Evolutionary conservation across 345 rosid species (phyloP).

Genomic region (Leavenworthia alabamica): DNA sequence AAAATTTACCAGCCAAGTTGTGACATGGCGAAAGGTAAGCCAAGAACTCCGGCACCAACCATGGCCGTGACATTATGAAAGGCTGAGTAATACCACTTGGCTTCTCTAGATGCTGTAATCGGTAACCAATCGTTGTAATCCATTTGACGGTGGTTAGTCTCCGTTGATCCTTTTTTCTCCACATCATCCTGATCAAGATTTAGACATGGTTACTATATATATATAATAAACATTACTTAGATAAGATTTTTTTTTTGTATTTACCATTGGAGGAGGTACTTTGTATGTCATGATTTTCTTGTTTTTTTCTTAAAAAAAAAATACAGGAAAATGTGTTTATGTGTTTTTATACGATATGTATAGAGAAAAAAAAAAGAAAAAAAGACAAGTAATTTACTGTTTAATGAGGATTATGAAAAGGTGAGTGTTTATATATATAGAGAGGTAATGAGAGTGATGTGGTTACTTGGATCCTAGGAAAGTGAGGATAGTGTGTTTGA

Average conservation of each 20-base stretch:
- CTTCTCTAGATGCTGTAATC: constrained; percentile 56
- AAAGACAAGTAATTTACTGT: not conserved
- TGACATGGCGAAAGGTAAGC: constrained; percentile 82
- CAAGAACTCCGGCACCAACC: too few species aligned
- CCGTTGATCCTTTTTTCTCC: constrained; percentile 18
- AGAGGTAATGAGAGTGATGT: not conserved
- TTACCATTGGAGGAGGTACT: constrained; percentile 4
- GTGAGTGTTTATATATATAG: constrained; percentile 25
- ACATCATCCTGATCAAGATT: constrained; percentile 15
- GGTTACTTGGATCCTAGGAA: constrained; percentile 30
- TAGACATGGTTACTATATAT: not conserved
- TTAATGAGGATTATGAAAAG: not conserved
- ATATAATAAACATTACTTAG: not conserved
- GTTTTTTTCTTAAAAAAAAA: constrained; percentile 1
- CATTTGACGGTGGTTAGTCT: constrained; percentile 34
- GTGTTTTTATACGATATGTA: constrained; percentile 21
- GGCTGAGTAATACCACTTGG: constrained; percentile 83
- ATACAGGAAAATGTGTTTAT: constrained; percentile 24
- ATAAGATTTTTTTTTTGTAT: not conserved
- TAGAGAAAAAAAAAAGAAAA: constrained; percentile 10
- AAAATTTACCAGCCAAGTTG: constrained; percentile 64
- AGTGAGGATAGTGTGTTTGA: constrained; percentile 26
- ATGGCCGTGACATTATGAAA: constrained; percentile 92
- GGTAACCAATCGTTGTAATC: constrained; percentile 74
- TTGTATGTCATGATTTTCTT: constrained; percentile 23